These are phyloP conservation scores for Aureobasidium sp. DNA, from an alignment of 2,329 filamentous ascomycete genomes.

Conservation along the genomic window DNA sequence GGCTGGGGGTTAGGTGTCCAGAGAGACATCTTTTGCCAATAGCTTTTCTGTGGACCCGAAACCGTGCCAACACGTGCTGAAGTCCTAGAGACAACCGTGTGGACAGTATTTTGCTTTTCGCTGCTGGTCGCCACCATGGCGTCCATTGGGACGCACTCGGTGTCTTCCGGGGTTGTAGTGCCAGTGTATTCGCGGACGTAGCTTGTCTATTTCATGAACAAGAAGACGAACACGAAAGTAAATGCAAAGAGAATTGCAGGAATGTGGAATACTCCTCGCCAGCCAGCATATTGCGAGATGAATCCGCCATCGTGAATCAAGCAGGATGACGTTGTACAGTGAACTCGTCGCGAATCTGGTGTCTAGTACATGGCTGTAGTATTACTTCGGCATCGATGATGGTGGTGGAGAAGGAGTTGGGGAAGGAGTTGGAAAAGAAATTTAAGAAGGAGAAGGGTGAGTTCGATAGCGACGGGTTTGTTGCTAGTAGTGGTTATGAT, in stretches of 20 bases:
- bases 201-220: slow-evolving; percentile 15
- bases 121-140: slow-evolving; percentile 21
- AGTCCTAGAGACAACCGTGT: not conserved
- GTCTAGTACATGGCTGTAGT: no score
- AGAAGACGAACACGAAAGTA: not conserved
- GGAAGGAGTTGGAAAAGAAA: no score
- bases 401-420: no score
- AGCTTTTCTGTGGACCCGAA: slow-evolving; percentile 14
- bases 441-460: no score
- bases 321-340: no score
- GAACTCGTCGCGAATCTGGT: no score
- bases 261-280: slow-evolving; percentile 24
- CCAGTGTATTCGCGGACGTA: slow-evolving; percentile 12
- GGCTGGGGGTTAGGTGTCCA: not conserved
- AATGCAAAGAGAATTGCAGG: not conserved
- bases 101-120: slow-evolving; percentile 13
- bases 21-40: slow-evolving; percentile 17
- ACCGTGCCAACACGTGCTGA: not conserved
- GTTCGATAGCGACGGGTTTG: no score
- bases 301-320: slow-evolving; percentile 26
- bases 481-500: no score
- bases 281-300: slow-evolving; percentile 31
- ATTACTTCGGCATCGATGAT: no score
- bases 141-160: slow-evolving; percentile 18
- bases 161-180: not conserved